phyloP scores from a whole-genome alignment of 2,329 filamentous ascomycete species.

The Venturia effusa region DNA sequence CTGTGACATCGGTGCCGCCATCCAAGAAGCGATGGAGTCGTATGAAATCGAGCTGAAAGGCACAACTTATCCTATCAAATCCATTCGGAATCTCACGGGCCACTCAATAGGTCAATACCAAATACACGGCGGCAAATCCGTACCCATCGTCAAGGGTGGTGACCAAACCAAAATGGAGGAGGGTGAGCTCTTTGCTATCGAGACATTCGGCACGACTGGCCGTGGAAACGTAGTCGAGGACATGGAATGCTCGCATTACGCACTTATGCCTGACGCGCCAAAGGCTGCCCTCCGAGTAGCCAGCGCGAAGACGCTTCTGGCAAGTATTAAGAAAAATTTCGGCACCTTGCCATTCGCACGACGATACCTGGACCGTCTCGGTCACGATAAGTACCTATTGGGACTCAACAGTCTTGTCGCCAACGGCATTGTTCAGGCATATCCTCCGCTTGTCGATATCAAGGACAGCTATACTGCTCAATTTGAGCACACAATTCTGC shows the following conservation, averaged over 20 bases:
- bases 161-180: conserved; percentile 97
- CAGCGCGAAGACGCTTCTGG: conserved; percentile 76
- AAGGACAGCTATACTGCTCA: conserved; percentile 94
- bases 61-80: conserved; percentile 67
- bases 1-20: conserved; percentile 69
- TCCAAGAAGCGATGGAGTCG: conserved; percentile 89
- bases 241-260: conserved; percentile 81
- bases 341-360: conserved; percentile 85
- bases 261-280: conserved; percentile 58
- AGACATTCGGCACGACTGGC: conserved; percentile 90
- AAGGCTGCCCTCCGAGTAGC: conserved; percentile 67
- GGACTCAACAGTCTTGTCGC: conserved; percentile 80
- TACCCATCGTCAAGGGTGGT: conserved; percentile 82
- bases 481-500: conserved; percentile 56
- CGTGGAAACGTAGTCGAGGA: conserved; percentile 82
- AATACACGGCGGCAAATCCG: conserved; percentile 87
- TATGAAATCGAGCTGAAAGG: conserved; percentile 81
- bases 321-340: conserved; percentile 92
- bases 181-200: conserved; percentile 88
- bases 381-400: conserved; percentile 86
- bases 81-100: conserved; percentile 77
- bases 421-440: conserved; percentile 76
- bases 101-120: conserved; percentile 83
- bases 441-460: conserved; percentile 80
- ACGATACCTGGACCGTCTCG: conserved; percentile 83